These are phyloP conservation scores for Quercus phellos DNA, from an alignment of 331 rosid species.

Conservation along the genomic window DNA sequence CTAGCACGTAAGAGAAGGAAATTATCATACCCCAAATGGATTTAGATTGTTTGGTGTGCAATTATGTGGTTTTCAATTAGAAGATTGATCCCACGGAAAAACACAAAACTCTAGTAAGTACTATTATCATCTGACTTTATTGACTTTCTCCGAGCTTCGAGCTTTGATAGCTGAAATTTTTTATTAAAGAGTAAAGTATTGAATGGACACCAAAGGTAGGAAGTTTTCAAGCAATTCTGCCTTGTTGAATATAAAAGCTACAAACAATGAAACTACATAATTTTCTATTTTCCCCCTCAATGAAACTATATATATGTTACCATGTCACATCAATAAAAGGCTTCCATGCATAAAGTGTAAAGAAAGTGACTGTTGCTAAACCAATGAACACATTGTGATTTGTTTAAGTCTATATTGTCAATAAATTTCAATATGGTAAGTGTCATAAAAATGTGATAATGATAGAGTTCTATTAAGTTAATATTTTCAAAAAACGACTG, in stretches of 20 bases:
- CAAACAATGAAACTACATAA: too few relatives aligned
- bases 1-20: too few relatives aligned
- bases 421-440: not conserved
- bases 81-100: not conserved
- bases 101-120: not conserved
- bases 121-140: not conserved
- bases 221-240: not conserved
- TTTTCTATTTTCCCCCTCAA: too few relatives aligned
- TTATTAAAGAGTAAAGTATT: too few relatives aligned
- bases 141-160: not conserved
- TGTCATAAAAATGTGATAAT: not conserved
- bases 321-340: too few relatives aligned
- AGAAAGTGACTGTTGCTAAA: not conserved
- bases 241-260: not conserved
- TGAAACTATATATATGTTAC: too few relatives aligned
- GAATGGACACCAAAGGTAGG: not conserved
- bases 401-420: not conserved
- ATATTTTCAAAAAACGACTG: not conserved
- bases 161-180: too few relatives aligned
- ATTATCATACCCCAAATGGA: too few relatives aligned
- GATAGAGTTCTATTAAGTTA: not conserved
- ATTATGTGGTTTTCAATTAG: not conserved
- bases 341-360: not conserved
- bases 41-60: not conserved
- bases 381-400: not conserved